Conservation (phyloP, 2,329 filamentous ascomycete species). For the Venturia aucupariae region DNA sequence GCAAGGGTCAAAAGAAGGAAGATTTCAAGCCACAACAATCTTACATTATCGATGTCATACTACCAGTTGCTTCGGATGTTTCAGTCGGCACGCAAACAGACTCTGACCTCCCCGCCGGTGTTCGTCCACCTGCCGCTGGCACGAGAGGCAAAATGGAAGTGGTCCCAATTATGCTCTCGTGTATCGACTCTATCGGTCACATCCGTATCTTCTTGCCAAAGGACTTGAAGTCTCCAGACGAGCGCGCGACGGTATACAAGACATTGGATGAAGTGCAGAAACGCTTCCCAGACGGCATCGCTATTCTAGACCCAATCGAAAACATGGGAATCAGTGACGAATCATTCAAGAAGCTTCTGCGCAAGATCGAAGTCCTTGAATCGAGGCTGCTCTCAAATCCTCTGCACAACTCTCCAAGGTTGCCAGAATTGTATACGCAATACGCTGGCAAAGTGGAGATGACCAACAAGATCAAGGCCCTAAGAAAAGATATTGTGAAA, state of each 20-base stretch:
- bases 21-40: constrained; percentile 66
- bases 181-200: constrained; percentile 75
- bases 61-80: constrained; percentile 50
- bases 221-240: constrained; percentile 58
- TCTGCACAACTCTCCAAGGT: constrained; percentile 77
- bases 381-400: constrained; percentile 82
- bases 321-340: constrained; percentile 94
- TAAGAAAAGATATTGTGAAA: constrained; percentile 77
- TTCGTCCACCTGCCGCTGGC: constrained; percentile 51
- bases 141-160: constrained; percentile 67
- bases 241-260: constrained; percentile 59
- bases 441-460: constrained; percentile 74
- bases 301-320: constrained; percentile 84
- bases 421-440: constrained; percentile 77
- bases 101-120: constrained; percentile 55
- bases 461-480: constrained; percentile 69
- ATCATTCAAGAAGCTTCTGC: constrained; percentile 80
- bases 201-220: constrained; percentile 75
- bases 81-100: constrained; percentile 49
- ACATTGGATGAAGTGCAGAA: constrained; percentile 68
- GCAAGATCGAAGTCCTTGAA: constrained; percentile 94
- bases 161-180: constrained; percentile 77
- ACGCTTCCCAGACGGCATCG: constrained; percentile 86
- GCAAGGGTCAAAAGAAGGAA: constrained; percentile 56
- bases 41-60: constrained; percentile 72